A percentile compares a stretch with the other conserved stretches of the same genome.
These are phyloP conservation scores for Ampelomyces quisqualis DNA, from an alignment of 2,329 filamentous ascomycete species.

Conservation along the genomic window DNA sequence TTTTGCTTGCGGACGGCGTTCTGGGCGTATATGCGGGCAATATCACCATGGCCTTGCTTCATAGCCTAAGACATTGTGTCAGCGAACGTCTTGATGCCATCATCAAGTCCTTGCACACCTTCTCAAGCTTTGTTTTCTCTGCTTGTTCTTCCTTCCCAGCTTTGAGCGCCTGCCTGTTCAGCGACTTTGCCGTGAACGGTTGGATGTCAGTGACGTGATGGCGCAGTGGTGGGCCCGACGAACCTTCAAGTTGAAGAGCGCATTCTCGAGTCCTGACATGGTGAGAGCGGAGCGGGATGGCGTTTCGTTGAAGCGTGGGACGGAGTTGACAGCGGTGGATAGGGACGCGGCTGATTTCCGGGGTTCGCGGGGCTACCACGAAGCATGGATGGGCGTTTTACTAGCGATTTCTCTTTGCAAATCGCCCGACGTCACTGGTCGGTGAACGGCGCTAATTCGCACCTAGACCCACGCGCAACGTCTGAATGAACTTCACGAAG, in stretches of 20 bases:
- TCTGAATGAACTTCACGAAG: constrained; percentile 4
- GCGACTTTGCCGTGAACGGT: constrained; percentile 63
- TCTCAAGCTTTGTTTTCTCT: constrained; percentile 63
- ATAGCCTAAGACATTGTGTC: constrained; percentile 53
- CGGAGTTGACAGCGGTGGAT: constrained; percentile 9
- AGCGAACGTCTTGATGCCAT: no score
- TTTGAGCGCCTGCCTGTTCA: constrained; percentile 63
- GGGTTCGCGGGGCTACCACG: constrained; percentile 22
- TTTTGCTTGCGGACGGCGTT: constrained; percentile 65
- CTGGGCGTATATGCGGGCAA: constrained; percentile 64
- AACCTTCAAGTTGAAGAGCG: constrained; percentile 63
- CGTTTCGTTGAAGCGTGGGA: constrained; percentile 6
- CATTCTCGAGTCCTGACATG: constrained; percentile 64
- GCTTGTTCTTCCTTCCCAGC: constrained; percentile 61
- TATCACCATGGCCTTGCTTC: constrained; percentile 60
- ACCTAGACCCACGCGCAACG: background rate
- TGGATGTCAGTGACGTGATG: constrained; percentile 22
- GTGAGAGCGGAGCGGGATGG: constrained; percentile 6
- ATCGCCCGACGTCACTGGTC: constrained; percentile 23
- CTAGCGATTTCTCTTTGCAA: no score
- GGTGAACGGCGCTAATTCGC: background rate
- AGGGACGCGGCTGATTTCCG: constrained; percentile 31
- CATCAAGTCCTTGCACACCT: no score
- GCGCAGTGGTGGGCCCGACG: constrained; percentile 8
- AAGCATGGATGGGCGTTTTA: no score